Conservation (phyloP, 2,329 filamentous ascomycete genomes). For the Harringtonia aguacate region DNA sequence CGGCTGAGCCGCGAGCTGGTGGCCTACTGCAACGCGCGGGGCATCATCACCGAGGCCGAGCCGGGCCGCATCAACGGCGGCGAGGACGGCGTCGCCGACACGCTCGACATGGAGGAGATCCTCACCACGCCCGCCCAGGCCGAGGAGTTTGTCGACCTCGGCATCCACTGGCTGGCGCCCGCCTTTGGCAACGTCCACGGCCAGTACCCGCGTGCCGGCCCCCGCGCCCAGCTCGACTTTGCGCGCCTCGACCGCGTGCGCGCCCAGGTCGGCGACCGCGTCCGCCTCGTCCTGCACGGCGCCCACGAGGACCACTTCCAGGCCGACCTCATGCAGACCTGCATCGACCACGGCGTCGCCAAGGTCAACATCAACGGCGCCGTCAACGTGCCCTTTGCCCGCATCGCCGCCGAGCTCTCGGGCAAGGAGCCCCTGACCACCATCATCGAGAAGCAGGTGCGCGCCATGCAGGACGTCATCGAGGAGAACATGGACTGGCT, state of each 20-base stretch:
- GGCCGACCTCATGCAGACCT: conserved; percentile 8
- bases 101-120: conserved; percentile 24
- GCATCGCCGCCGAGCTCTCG: conserved; percentile 11
- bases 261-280: conserved; percentile 4
- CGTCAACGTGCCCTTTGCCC: conserved; percentile 2
- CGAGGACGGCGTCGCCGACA: conserved; percentile 53
- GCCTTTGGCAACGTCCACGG: conserved; percentile 58
- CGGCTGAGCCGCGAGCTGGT: conserved; percentile 49
- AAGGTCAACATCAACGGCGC: conserved; percentile 12
- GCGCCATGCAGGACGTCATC: conserved; percentile 10
- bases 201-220: conserved; percentile 43
- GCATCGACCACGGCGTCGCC: conserved; percentile 10
- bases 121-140: conserved; percentile 51
- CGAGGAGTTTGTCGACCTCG: conserved; percentile 47
- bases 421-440: conserved; percentile 12
- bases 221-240: conserved; percentile 43
- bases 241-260: conserved; percentile 34
- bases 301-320: conserved; percentile 9
- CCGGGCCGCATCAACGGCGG: conserved; percentile 52
- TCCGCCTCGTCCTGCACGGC: conserved; percentile 12
- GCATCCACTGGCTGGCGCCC: conserved; percentile 54
- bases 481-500: conserved; percentile 15
- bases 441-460: conserved; percentile 13
- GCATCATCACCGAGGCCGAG: conserved; percentile 58
- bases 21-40: conserved; percentile 47